Evolutionary conservation across 768 basidiomycete genomes (phyloP).

Genomic region (Russula olivacea): DNA sequence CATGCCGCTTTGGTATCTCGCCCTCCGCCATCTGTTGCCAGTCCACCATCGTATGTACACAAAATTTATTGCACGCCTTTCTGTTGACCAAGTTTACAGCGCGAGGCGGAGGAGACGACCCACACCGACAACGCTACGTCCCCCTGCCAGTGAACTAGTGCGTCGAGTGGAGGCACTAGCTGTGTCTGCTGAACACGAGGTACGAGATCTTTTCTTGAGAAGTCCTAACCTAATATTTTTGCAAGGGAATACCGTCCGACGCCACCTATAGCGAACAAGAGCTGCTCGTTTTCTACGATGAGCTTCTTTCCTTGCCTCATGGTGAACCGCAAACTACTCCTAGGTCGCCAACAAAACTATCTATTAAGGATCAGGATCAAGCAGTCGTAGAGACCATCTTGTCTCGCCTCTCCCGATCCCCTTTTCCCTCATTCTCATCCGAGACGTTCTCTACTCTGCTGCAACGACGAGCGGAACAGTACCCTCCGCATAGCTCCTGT

Average conservation of each 20-base stretch:
- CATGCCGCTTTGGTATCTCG: slow-evolving; percentile 5
- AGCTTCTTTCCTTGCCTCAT: slow-evolving; percentile 33
- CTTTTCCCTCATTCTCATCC: neutral
- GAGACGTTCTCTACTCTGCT: slow-evolving; percentile 12
- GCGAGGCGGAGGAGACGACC: neutral
- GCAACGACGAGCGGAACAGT: neutral
- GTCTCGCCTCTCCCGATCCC: slow-evolving; percentile 8
- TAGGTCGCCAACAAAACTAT: slow-evolving; percentile 5
- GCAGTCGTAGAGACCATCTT: slow-evolving; percentile 34
- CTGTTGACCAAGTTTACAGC: neutral
- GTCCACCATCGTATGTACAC: neutral
- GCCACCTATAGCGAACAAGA: slow-evolving; percentile 34
- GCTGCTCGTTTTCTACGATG: slow-evolving; percentile 38
- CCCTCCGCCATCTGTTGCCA: neutral
- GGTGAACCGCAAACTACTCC: slow-evolving; percentile 15
- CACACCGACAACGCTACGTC: neutral
- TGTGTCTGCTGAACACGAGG: neutral
- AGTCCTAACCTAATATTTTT: neutral
- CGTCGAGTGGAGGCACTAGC: slow-evolving; percentile 22
- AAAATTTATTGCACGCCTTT: no score
- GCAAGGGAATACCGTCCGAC: slow-evolving; percentile 1
- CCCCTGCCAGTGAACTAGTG: slow-evolving; percentile 5
- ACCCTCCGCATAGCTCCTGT: no score
- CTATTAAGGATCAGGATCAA: slow-evolving; percentile 16
- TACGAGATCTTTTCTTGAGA: neutral